Evolutionary conservation across 2,329 filamentous ascomycete genomes (phyloP), one percentile per base, ranked within the genome.

Genomic region (Penicillium sp.): DNA sequence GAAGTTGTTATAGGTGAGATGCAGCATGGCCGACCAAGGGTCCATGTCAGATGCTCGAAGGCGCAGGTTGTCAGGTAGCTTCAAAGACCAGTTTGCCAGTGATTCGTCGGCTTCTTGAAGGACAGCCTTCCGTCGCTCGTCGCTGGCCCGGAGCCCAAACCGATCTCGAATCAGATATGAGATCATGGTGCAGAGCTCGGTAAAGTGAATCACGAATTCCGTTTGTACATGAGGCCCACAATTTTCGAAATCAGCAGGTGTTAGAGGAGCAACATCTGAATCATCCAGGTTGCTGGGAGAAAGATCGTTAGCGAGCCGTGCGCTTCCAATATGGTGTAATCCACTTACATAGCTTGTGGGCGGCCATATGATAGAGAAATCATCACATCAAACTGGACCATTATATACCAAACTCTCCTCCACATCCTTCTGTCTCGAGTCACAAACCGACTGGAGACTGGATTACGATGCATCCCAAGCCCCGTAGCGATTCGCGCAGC

Each of bases 401-500:
- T 37, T 20, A 71, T 69, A 50, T 65, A 69, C 67, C 67, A 71
- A 4, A 68, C 53, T 43, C 68, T 56, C 37, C 68, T 60, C 66
- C 67, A 71, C 60, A 69, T 68, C 17, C 67, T 61, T 28, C 67
- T 60, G 43, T 71, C 67, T n/a, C 59, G 53, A 18, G 63, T 57
- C 10, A 65, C 62, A 47, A 71, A 68, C 17, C 61, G 62, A 41
- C 65, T 68, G 4, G 64, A 62, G 5, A 67, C 59, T 1, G 66
- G 60, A 46, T 71, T 67, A 17, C 68, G 66, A 51, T 71, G 75
- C 72, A 79, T 76, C n/a, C 76, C 75, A 37, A 78, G 59, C 0
- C 76, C 76, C 0, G 73, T 70, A 2, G 75, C 76, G 21, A 73
- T 76, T 4, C 76, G 67, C 13, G 68, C 67, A 4, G 75, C 76